Evolutionary conservation across 2,329 filamentous ascomycete genomes (phyloP).

Genomic region (Coniochaeta prunicola): DNA sequence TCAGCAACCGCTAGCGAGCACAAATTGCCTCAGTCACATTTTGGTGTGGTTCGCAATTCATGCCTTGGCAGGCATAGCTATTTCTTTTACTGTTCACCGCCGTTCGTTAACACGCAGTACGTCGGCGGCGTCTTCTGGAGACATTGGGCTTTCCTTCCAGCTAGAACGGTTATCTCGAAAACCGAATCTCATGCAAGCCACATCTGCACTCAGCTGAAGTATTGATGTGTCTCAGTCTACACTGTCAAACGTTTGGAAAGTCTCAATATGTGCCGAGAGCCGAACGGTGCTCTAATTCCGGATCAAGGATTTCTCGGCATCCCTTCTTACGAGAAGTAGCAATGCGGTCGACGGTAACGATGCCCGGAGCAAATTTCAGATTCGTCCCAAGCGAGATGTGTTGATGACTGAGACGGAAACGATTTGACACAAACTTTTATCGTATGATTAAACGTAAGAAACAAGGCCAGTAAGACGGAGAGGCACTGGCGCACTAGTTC

Average conservation of each 20-base stretch:
- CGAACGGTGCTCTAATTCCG: background rate
- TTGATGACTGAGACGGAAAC: background rate
- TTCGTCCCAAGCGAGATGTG: background rate
- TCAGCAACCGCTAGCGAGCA: too few species aligned
- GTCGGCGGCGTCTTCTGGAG: too few species aligned
- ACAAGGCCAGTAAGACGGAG: background rate
- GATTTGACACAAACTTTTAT: background rate
- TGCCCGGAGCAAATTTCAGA: background rate
- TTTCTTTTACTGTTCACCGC: background rate
- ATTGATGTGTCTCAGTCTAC: background rate
- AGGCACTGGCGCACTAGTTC: background rate
- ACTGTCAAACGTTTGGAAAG: background rate
- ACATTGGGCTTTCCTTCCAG: too few species aligned
- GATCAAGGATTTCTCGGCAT: background rate
- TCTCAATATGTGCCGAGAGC: background rate
- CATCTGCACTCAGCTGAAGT: background rate
- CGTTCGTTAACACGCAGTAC: too few species aligned
- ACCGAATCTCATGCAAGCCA: background rate
- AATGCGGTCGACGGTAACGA: background rate
- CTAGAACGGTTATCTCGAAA: too few species aligned
- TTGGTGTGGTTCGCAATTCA: too few species aligned
- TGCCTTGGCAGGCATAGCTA: too few species aligned
- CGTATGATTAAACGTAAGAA: background rate
- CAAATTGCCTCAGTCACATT: background rate
- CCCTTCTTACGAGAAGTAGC: background rate